Evolutionary conservation across 306 rosid genomes (phyloP).

Genomic region (Citrullus mucosospermus): DNA sequence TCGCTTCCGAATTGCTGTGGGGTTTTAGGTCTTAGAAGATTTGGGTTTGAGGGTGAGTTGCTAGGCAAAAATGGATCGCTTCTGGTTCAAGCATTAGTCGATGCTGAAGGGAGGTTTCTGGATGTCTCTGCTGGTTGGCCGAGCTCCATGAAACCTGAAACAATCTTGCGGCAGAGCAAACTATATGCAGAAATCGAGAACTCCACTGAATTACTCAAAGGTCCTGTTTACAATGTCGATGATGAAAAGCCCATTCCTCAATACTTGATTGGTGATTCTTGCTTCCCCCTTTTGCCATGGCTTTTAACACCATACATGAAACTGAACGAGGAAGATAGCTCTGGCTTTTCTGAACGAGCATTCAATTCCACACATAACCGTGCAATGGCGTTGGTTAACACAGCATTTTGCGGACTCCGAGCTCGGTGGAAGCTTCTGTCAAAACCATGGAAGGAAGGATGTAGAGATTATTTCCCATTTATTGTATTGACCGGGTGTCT

Average conservation of each 20-base stretch:
- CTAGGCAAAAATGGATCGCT: constrained; percentile 30
- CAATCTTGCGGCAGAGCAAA: constrained; percentile 52
- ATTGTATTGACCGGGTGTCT: constrained; percentile 56
- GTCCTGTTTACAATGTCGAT: constrained; percentile 30
- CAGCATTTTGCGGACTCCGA: constrained; percentile 41
- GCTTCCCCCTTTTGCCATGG: constrained; percentile 74
- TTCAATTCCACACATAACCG: constrained; percentile 39
- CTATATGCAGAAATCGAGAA: constrained; percentile 45
- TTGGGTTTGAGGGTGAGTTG: constrained; percentile 23
- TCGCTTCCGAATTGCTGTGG: constrained; percentile 77
- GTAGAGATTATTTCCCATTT: constrained; percentile 52
- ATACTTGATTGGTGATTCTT: constrained; percentile 59
- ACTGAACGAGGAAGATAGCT: constrained; percentile 35
- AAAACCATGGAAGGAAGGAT: constrained; percentile 56
- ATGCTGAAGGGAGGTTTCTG: constrained; percentile 56
- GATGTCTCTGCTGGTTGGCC: constrained; percentile 95
- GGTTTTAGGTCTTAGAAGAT: constrained; percentile 41
- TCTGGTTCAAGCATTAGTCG: constrained; percentile 67
- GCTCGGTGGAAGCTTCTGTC: constrained; percentile 53
- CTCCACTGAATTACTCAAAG: constrained; percentile 48
- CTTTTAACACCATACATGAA: constrained; percentile 63
- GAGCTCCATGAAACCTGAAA: constrained; percentile 35
- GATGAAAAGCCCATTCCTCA: constrained; percentile 46
- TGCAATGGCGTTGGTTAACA: constrained; percentile 38
- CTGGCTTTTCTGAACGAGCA: constrained; percentile 29